Percentiles rank a stretch among this genome's conserved stretches.
These are phyloP conservation scores for Colletotrichum tamarilloi DNA, from an alignment of 2,329 filamentous ascomycete species.

Conservation along the genomic window DNA sequence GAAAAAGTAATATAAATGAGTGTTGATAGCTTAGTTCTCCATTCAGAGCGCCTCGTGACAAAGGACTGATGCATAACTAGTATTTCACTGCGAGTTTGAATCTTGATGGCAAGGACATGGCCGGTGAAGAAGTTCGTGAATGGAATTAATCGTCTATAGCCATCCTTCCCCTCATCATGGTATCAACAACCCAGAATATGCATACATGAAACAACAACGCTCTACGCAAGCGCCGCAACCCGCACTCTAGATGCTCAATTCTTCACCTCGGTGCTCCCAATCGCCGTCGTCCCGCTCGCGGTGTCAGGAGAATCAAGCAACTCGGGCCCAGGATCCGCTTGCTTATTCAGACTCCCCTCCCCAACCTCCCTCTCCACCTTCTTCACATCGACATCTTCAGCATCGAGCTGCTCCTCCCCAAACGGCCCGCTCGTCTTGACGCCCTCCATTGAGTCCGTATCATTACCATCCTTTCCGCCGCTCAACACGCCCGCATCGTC, in stretches of 20 bases:
- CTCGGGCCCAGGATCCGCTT: slow-evolving; percentile 18
- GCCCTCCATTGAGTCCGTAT: slow-evolving; percentile 42
- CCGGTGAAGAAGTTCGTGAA: background rate
- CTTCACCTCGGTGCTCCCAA: slow-evolving; percentile 19
- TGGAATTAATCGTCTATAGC: background rate
- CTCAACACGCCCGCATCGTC: slow-evolving; percentile 49
- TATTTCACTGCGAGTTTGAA: too few species aligned
- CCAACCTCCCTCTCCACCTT: background rate
- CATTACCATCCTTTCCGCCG: slow-evolving; percentile 33
- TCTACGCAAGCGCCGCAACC: background rate
- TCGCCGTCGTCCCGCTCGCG: slow-evolving; percentile 20
- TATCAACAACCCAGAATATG: background rate
- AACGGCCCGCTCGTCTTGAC: slow-evolving; percentile 50
- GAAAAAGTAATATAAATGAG: too few species aligned
- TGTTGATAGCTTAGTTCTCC: too few species aligned
- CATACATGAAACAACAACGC: background rate
- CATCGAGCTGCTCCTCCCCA: slow-evolving; percentile 46
- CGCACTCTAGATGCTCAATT: background rate
- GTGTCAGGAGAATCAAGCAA: slow-evolving; percentile 25
- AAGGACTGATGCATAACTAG: too few species aligned
- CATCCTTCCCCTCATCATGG: background rate
- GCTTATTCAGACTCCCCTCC: background rate
- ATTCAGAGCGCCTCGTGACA: too few species aligned
- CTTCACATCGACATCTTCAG: slow-evolving; percentile 21
- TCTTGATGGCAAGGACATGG: too few species aligned